Conservation (phyloP, 2,329 filamentous ascomycete species). For the Epicoccum nigrum region DNA sequence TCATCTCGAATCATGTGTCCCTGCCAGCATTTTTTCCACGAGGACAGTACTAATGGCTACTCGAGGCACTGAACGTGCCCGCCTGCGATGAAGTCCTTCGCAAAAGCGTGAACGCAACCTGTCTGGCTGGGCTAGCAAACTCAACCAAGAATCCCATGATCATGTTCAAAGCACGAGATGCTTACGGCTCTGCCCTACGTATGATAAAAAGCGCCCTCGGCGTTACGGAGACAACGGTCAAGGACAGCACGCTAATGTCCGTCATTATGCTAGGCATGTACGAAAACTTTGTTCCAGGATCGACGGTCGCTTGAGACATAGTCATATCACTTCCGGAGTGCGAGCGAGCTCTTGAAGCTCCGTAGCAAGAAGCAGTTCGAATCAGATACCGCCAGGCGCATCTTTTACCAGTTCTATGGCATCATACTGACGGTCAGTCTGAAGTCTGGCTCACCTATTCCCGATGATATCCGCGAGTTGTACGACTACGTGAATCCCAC, state of each 20-base stretch:
- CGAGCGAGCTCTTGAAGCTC: constrained; percentile 38
- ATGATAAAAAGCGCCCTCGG: constrained; percentile 34
- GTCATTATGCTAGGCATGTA: constrained; percentile 44
- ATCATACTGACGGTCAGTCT: constrained; percentile 30
- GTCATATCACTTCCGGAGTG: constrained; percentile 43
- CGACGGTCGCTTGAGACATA: constrained; percentile 38
- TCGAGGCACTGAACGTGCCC: constrained; percentile 26
- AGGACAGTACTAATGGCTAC: constrained; percentile 38
- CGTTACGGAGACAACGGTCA: constrained; percentile 20
- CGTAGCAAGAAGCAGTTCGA: constrained; percentile 38
- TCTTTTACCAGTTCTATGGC: constrained; percentile 42
- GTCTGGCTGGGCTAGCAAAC: constrained; percentile 34
- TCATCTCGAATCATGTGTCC: constrained; percentile 38
- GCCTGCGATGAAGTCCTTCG: constrained; percentile 27
- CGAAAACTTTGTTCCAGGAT: constrained; percentile 39
- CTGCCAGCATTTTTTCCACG: constrained; percentile 29
- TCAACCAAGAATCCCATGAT: constrained; percentile 29
- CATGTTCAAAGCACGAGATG: constrained; percentile 32
- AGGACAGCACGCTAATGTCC: constrained; percentile 37
- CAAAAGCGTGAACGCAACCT: constrained; percentile 31
- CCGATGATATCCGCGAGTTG: constrained; percentile 28
- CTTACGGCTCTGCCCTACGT: constrained; percentile 33
- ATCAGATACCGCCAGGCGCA: constrained; percentile 24
- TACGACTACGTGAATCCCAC: constrained; percentile 24
- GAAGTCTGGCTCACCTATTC: constrained; percentile 24